phyloP scores from a whole-genome alignment of 2,329 filamentous ascomycete genomes.

The Zarea fungicola region DNA sequence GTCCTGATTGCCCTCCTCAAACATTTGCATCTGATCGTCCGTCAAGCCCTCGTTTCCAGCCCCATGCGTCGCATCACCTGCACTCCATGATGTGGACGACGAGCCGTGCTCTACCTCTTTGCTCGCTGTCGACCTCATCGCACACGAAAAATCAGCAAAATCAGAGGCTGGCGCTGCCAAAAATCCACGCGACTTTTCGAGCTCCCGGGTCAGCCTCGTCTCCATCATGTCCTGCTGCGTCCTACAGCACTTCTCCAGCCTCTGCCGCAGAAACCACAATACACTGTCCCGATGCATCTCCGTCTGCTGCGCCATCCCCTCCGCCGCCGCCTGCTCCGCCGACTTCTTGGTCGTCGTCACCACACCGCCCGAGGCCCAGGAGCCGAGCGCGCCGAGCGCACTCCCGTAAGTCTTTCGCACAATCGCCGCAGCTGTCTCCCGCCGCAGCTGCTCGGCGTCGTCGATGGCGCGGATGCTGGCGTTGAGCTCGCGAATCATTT shows the following conservation, averaged over 20 bases:
- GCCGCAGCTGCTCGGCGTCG: conserved; percentile 75
- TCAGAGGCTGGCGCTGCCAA: conserved; percentile 38
- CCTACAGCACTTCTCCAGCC: conserved; percentile 69
- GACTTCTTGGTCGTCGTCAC: conserved; percentile 37
- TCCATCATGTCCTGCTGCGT: conserved; percentile 92
- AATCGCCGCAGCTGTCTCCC: conserved; percentile 66
- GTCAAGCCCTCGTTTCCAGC: conserved; percentile 53
- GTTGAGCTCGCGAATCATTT: conserved; percentile 79
- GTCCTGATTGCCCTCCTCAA: conserved; percentile 86
- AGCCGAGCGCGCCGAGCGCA: conserved; percentile 57
- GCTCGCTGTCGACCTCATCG: conserved; percentile 13
- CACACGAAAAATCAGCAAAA: conserved; percentile 27
- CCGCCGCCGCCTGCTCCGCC: conserved; percentile 65
- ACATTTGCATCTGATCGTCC: conserved; percentile 83
- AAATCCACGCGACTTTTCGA: conserved; percentile 85
- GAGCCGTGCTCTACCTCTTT: conserved; percentile 3
- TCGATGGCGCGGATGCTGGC: conserved; percentile 72
- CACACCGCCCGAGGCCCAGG: conserved; percentile 60
- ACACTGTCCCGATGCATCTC: conserved; percentile 74
- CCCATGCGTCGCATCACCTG: conserved; percentile 12
- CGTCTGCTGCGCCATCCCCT: conserved; percentile 62
- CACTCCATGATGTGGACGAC: neutral
- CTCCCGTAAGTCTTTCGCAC: conserved; percentile 65
- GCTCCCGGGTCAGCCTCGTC: conserved; percentile 72
- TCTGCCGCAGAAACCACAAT: conserved; percentile 72